Evolutionary conservation across 2,329 filamentous ascomycete species (phyloP).

Genomic region (Diaporthe sp.): DNA sequence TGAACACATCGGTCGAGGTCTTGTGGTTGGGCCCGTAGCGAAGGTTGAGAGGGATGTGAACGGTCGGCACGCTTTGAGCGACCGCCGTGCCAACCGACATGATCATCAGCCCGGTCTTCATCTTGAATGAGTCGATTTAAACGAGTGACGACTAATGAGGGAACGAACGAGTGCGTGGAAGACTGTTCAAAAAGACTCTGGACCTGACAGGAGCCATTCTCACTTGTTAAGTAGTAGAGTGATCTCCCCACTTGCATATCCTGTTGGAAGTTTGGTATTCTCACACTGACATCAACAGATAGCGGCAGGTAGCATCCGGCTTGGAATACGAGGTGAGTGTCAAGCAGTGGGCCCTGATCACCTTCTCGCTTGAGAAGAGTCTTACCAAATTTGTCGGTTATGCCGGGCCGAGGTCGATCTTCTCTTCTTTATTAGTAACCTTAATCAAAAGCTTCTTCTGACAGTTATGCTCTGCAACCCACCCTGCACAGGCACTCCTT

Average conservation of each 20-base stretch:
- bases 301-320: slow-evolving; percentile 19
- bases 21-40: slow-evolving; percentile 38
- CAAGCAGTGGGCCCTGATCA: slow-evolving; percentile 22
- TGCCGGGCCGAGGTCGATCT: slow-evolving; percentile 25
- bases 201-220: not conserved
- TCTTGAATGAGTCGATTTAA: slow-evolving; percentile 1
- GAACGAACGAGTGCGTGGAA: not conserved
- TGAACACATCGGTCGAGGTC: slow-evolving; percentile 42
- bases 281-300: slow-evolving; percentile 18
- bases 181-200: not conserved
- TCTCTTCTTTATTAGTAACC: slow-evolving; percentile 6
- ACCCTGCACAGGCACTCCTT: not conserved
- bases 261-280: not conserved
- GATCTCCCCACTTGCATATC: not conserved
- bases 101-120: slow-evolving; percentile 17
- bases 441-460: slow-evolving; percentile 26
- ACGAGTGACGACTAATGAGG: not conserved
- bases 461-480: not conserved
- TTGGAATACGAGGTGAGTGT: slow-evolving; percentile 25
- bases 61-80: slow-evolving; percentile 33
- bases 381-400: slow-evolving; percentile 21
- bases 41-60: slow-evolving; percentile 35
- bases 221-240: not conserved
- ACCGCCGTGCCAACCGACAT: slow-evolving; percentile 15
- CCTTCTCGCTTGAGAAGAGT: slow-evolving; percentile 18